phyloP scores from a whole-genome alignment of 257 asterid species.

The Salvia hispanica region DNA sequence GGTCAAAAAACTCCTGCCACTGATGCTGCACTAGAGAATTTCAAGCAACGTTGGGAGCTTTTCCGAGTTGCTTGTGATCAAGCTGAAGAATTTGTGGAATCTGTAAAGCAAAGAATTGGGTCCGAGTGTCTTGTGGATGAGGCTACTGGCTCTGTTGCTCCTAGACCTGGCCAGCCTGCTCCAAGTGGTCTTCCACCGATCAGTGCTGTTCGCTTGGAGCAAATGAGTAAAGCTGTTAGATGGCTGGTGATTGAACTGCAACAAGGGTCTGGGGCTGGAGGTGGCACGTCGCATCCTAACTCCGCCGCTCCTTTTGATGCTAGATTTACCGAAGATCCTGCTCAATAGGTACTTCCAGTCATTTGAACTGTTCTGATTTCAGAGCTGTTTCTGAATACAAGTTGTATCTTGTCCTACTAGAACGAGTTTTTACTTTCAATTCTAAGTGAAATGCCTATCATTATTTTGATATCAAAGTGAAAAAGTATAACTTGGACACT shows the following conservation, averaged over 20 bases:
- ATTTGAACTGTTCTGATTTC: conserved; percentile 8
- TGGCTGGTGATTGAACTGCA: conserved; percentile 91
- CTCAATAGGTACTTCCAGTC: conserved; percentile 59
- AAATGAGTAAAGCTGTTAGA: conserved; percentile 97
- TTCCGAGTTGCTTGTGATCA: conserved; percentile 91
- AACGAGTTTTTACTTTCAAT: not conserved
- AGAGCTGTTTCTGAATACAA: not conserved
- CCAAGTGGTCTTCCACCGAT: conserved; percentile 78
- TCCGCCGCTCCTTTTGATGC: conserved; percentile 88
- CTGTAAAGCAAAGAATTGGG: conserved; percentile 94
- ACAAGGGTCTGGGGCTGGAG: conserved; percentile 75
- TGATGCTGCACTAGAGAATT: conserved; percentile 82
- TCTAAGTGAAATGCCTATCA: not conserved
- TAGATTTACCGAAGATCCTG: conserved; percentile 79
- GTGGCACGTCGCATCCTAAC: conserved; percentile 53
- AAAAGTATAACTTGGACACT: not conserved
- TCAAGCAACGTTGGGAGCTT: conserved; percentile 87
- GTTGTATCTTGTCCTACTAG: not conserved
- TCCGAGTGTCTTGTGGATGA: conserved; percentile 96
- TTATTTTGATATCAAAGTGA: not conserved
- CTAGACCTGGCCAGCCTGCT: conserved; percentile 61
- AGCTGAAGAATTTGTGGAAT: conserved; percentile 92
- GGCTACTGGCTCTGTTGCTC: conserved; percentile 80
- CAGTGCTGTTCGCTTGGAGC: conserved; percentile 95
- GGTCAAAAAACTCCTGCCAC: conserved; percentile 71